These are phyloP conservation scores for Harringtonia aguacate DNA, from an alignment of 2,329 filamentous ascomycete genomes.

Conservation along the genomic window DNA sequence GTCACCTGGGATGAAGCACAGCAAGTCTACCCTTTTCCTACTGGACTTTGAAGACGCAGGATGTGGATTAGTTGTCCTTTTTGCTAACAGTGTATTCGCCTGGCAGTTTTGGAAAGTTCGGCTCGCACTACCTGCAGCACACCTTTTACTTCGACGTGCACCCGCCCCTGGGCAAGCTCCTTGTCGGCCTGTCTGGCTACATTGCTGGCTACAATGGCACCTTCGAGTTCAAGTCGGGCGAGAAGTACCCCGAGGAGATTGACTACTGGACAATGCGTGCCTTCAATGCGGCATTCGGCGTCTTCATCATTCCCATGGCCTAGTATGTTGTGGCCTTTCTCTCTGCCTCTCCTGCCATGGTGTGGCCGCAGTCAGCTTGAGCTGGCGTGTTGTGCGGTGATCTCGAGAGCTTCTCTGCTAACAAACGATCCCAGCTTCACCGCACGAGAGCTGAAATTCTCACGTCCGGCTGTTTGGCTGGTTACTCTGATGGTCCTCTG, in stretches of 20 bases:
- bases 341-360: too few species aligned
- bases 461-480: constrained; percentile 82
- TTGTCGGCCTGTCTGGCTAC: constrained; percentile 92
- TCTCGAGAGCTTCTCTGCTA: too few species aligned
- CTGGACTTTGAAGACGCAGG: not conserved
- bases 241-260: constrained; percentile 84
- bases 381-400: too few species aligned
- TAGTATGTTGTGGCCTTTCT: constrained; percentile 36
- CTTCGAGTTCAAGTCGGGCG: constrained; percentile 98
- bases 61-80: not conserved
- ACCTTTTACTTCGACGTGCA: constrained; percentile 93
- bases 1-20: constrained; percentile 60
- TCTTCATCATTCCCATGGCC: constrained; percentile 81
- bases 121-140: constrained; percentile 96
- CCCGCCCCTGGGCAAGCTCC: constrained; percentile 95
- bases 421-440: constrained; percentile 46
- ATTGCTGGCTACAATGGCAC: constrained; percentile 97
- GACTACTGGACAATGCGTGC: constrained; percentile 98
- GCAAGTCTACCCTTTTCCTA: constrained; percentile 27
- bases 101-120: constrained; percentile 84
- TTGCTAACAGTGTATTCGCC: constrained; percentile 6
- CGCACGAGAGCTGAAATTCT: constrained; percentile 80
- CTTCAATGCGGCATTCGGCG: constrained; percentile 94
- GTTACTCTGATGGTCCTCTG: constrained; percentile 95
- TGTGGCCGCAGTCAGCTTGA: too few species aligned